Evolutionary conservation across 495 filamentous ascomycete species (phyloP).

Genomic region (Neurospora discreta): DNA sequence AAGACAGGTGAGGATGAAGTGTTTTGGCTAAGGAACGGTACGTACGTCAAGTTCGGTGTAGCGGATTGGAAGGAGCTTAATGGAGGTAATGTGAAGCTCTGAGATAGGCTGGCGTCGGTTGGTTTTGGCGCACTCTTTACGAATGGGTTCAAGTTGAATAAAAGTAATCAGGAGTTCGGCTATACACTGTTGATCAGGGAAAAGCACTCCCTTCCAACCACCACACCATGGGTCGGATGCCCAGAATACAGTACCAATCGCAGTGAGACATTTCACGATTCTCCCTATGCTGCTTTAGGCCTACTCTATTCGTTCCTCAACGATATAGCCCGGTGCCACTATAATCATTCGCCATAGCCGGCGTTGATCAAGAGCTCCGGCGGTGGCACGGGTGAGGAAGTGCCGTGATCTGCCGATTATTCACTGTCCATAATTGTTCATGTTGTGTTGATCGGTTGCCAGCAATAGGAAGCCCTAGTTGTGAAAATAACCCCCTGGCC

Average conservation of each 20-base stretch:
- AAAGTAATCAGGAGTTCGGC: background rate
- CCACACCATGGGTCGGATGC: background rate
- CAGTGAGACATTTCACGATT: background rate
- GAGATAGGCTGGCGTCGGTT: conserved; percentile 4
- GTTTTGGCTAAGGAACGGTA: conserved; percentile 51
- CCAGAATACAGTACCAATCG: background rate
- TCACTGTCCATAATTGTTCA: background rate
- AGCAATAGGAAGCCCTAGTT: background rate
- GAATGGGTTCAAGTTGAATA: background rate
- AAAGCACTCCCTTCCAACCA: background rate
- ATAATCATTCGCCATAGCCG: background rate
- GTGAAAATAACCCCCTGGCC: background rate
- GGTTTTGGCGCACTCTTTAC: background rate
- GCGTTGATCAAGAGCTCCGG: background rate
- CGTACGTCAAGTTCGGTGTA: conserved; percentile 55
- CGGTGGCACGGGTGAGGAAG: background rate
- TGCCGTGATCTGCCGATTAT: background rate
- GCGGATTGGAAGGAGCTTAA: conserved; percentile 59
- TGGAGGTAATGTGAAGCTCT: conserved; percentile 61
- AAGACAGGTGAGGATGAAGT: conserved; percentile 49
- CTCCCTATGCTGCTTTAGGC: background rate
- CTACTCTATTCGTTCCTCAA: background rate
- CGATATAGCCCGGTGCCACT: background rate
- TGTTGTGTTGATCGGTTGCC: background rate
- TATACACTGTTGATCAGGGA: background rate